Evolutionary conservation across 108 stramenopile species (phyloP).

Genomic region (Nitzschia inconspicua): DNA sequence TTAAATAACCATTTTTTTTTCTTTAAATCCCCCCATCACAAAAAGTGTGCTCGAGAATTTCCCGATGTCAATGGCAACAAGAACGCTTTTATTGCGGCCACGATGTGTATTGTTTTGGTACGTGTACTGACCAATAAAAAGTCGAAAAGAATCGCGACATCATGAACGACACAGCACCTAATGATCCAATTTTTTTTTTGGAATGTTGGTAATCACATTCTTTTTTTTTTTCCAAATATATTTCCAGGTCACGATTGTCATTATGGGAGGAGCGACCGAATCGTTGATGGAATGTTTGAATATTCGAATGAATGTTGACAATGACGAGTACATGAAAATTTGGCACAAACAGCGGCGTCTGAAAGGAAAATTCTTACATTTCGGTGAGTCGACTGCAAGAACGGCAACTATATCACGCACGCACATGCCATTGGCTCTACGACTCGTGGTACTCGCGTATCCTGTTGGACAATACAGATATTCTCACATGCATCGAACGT

Average conservation of each 20-base stretch:
- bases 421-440: background rate
- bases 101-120: conserved; percentile 55
- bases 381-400: conserved; percentile 21
- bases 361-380: conserved; percentile 34
- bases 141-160: too few relatives aligned
- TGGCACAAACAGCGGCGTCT: conserved; percentile 26
- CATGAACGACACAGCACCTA: too few relatives aligned
- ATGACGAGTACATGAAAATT: conserved; percentile 49
- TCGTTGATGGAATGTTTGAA: conserved; percentile 29
- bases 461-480: too few relatives aligned
- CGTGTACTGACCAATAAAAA: too few relatives aligned
- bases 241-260: conserved; percentile 49
- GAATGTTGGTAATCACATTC: too few relatives aligned
- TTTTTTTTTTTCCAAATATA: too few relatives aligned
- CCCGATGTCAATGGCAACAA: conserved; percentile 46
- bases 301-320: conserved; percentile 49
- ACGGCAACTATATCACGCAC: background rate
- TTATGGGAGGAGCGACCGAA: conserved; percentile 56
- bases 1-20: too few relatives aligned
- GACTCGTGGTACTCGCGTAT: background rate
- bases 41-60: conserved; percentile 59
- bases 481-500: too few relatives aligned
- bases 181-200: too few relatives aligned
- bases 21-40: too few relatives aligned
- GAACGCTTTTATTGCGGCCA: conserved; percentile 44